Base-by-base conservation (phyloP, 345 rosid genomes). In the Eutrema japonicum region DNA sequence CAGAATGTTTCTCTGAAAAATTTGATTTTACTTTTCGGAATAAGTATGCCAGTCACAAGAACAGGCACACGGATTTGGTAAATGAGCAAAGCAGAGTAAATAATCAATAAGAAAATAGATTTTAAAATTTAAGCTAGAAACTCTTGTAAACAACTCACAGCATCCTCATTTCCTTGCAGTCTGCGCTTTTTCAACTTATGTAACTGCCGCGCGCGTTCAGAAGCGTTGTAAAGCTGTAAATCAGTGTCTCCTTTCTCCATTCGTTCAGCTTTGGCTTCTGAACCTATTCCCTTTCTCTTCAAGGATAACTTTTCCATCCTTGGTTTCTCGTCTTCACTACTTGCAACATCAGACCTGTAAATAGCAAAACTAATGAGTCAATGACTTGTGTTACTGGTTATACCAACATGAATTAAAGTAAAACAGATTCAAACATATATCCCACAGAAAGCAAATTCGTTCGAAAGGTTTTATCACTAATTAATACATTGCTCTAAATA, bases 161-260 rank as follows among this genome's bases (percentile, higher is more conserved):
- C 98, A 78, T 90, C 98, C 77, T 95, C 99, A 36, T 93, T 94
- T 50, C 98, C 96, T 86, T 82, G 89, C 75, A 83, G 84, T 78
- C 96, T 82, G 73, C 97, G 94, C 75, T 87, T 95, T 84, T 89
- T 95, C 81, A 92, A 91, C 77, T 95, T 95, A 55, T 80, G 86
- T 80, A 92, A 55, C 54, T 86, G 85, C 66, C 99, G 90, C 75
- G 92, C 89, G 30, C 89, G 83, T 75, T 95, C 99, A 72, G 92
- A 84, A 70, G 84, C 87, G 54, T 82, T 78, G 65, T 83, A 71
- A 70, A 92, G 85, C 83, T 90, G 97, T 57, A 95, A 78, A 73
- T 95, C 98, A 61, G 73, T 67, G 85, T 92, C 92, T 57, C 92
- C 88, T 64, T 82, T 88, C 73, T 86, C 96, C 77, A 86, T 68